Evolutionary conservation across 805 yeast species (phyloP).

Genomic region (Barnettozyma sucrosica): DNA sequence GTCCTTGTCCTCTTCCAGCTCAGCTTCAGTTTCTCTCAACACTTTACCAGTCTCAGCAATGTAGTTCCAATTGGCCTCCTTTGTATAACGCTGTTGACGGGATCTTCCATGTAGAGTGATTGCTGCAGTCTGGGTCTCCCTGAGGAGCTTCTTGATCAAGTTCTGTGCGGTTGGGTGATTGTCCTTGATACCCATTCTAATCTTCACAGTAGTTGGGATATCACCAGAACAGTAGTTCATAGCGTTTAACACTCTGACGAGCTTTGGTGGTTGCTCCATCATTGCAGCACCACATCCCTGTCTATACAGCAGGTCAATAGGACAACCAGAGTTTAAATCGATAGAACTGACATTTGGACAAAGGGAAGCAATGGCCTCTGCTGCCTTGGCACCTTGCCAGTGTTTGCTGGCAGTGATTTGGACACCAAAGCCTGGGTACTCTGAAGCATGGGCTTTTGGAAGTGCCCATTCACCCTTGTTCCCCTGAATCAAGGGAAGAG

Average conservation of each 20-base stretch:
- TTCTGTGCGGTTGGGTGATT: conserved; percentile 81
- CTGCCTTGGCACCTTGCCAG: conserved; percentile 90
- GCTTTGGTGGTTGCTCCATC: conserved; percentile 79
- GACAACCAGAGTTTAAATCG: conserved; percentile 95
- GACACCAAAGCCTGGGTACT: conserved; percentile 85
- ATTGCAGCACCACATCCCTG: conserved; percentile 96
- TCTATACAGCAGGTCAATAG: conserved; percentile 88
- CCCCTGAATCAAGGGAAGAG: conserved; percentile 83
- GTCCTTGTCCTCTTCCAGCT: conserved; percentile 57
- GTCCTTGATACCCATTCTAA: conserved; percentile 88
- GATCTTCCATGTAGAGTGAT: conserved; percentile 95
- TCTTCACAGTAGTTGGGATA: conserved; percentile 84
- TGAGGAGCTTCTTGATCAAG: conserved; percentile 63
- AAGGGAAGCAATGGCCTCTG: conserved; percentile 64
- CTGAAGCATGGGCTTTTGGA: conserved; percentile 79
- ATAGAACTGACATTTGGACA: conserved; percentile 68
- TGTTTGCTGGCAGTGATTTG: conserved; percentile 89
- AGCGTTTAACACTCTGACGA: conserved; percentile 72
- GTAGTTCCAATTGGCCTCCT: conserved; percentile 90
- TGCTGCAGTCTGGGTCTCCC: conserved; percentile 80
- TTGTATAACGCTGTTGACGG: conserved; percentile 90
- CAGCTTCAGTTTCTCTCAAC: conserved; percentile 51
- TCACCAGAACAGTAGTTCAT: conserved; percentile 91
- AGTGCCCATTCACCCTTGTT: conserved; percentile 96
- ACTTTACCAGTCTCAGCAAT: conserved; percentile 65